A percentile compares a stretch with the other conserved stretches of the same genome.
Evolutionary conservation across 345 rosid species (phyloP).

Genomic region (Geranium rotundifolium): DNA sequence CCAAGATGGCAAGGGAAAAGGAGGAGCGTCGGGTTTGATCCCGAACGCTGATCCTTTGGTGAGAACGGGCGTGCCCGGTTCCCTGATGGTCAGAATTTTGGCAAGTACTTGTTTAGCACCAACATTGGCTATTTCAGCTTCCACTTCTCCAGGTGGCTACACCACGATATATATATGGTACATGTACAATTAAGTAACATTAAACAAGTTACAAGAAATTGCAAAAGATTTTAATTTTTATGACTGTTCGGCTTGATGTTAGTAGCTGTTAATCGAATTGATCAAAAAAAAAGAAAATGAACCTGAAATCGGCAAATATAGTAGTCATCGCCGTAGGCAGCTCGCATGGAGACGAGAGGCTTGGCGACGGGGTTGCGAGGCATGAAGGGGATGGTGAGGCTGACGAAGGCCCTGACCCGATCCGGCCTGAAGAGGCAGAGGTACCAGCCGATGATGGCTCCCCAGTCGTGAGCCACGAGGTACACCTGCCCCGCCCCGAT

Average conservation of each 20-base stretch:
- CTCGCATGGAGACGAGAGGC: conserved; percentile 40
- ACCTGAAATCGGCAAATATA: conserved; percentile 89
- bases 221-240: background rate
- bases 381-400: conserved; percentile 52
- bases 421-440: conserved; percentile 68
- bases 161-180: no score
- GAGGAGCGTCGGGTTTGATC: conserved; percentile 7
- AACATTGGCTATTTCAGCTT: conserved; percentile 32
- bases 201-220: background rate
- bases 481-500: conserved; percentile 46
- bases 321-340: conserved; percentile 65
- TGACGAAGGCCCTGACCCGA: conserved; percentile 43
- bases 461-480: conserved; percentile 76
- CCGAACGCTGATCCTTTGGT: conserved; percentile 19
- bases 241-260: background rate
- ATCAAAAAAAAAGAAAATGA: no score
- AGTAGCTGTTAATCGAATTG: no score
- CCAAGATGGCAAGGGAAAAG: conserved; percentile 43
- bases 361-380: conserved; percentile 53
- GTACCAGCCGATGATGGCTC: conserved; percentile 66
- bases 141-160: conserved; percentile 52
- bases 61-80: conserved; percentile 39
- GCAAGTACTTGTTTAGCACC: conserved; percentile 29
- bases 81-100: conserved; percentile 26
- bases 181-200: no score